Evolutionary conservation across 345 rosid genomes (phyloP), one percentile per base, ranked within the genome.

Genomic region (Ceriops decandra): DNA sequence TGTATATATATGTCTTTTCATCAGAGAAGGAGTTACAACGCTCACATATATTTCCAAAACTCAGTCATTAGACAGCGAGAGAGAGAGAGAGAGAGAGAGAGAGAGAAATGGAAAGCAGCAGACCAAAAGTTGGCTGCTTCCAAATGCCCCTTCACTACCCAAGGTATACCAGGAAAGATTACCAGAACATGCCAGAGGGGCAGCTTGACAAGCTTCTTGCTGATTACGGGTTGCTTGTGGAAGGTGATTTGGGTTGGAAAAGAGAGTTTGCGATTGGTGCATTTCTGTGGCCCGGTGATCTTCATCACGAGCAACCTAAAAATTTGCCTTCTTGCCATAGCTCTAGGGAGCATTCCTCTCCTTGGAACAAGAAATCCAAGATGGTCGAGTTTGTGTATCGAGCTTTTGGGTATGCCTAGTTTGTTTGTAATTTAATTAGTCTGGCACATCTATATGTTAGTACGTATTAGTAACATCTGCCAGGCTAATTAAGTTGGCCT

Each of bases 81-180:
- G 36, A 27, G 65, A 16, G 49, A 20, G 47, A 11, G 59, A 42
- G 24, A 42, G 47, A 11, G 59, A 42, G 24, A 42, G 17, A 42
- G 49, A 42, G 28, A 49, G 69, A 32, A 35, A 76, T 73, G 79
- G 71, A 72, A 32, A 57, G 71, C 56, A 68, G 49, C 16, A 69
- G 68, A 21, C 62, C 62, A 27, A 57, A 49, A 7, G 64, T 52
- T 10, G 52, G 6, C 11, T 20, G 36, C 75, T 88, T 89, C 66
- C 82, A 82, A 72, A 82, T 87, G 83, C 95, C 91, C 4, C 84
- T 87, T 58, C 86, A 84, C 52, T 89, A 83, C 68, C 95, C 92
- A 0, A 83, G 82, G 62, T 84, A 72, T 74, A 80, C 79, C 36
- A 79, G 72, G 71, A 69, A 80, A 70, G 87, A 83, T 58, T 87